Evolutionary conservation across 768 basidiomycete species (phyloP).

Genomic region (Galerina marginata): DNA sequence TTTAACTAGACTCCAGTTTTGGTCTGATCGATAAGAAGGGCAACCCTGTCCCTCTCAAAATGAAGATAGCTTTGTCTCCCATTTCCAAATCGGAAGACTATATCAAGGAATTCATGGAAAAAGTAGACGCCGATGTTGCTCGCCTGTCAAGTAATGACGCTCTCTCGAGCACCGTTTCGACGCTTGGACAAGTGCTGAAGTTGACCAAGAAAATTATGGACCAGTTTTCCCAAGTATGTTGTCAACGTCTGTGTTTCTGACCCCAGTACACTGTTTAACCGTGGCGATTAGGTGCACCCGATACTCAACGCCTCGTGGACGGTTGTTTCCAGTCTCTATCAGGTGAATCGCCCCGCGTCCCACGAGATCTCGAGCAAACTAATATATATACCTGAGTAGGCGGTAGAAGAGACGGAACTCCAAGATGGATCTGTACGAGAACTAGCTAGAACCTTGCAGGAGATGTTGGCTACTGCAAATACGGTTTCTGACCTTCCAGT

Average conservation of each 20-base stretch:
- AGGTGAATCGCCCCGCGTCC: not conserved
- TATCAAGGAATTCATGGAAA: no score
- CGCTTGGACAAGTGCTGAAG: no score
- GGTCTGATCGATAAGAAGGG: not conserved
- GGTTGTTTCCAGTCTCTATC: not conserved
- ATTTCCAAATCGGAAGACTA: no score
- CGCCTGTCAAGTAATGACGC: no score
- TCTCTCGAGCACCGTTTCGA: no score
- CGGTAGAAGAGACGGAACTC: not conserved
- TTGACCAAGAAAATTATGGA: no score
- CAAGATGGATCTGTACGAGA: not conserved
- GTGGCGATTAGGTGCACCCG: not conserved
- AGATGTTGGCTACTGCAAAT: slow-evolving; percentile 9
- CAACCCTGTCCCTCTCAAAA: not conserved
- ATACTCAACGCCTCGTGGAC: not conserved
- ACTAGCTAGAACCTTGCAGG: not conserved
- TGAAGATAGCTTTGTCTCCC: not conserved
- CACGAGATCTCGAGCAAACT: not conserved
- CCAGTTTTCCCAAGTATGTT: no score
- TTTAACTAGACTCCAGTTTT: not conserved
- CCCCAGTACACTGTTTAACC: no score
- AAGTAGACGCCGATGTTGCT: no score
- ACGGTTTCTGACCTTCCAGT: not conserved
- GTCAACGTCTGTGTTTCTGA: no score
- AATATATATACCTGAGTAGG: not conserved